A percentile compares a stretch with the other conserved stretches of the same genome.
These are phyloP conservation scores for Pythium chondricola DNA, from an alignment of 352 stramenopile genomes.

Conservation along the genomic window DNA sequence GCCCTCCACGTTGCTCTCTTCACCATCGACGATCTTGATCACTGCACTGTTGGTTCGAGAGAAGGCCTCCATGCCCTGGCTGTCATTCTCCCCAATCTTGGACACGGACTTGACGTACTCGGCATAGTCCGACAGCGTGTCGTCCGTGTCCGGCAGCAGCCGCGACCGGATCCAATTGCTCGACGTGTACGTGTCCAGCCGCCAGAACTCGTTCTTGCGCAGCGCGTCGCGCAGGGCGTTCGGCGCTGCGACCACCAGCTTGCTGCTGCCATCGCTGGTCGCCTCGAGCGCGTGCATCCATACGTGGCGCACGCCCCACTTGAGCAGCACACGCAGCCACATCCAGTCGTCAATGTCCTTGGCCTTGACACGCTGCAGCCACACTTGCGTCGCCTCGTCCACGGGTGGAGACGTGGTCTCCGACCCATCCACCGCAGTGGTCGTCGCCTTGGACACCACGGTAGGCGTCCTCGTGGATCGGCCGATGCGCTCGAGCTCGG, in stretches of 20 bases:
- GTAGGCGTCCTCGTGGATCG: slow-evolving; percentile 41
- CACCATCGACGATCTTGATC: slow-evolving; percentile 16
- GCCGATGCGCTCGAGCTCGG: slow-evolving; percentile 61
- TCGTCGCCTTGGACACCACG: background rate
- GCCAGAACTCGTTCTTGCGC: slow-evolving; percentile 69
- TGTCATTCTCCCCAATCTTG: background rate
- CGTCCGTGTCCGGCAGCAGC: slow-evolving; percentile 72
- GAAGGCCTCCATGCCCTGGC: slow-evolving; percentile 13
- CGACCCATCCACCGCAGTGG: background rate
- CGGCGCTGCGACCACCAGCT: slow-evolving; percentile 8
- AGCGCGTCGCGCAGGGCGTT: slow-evolving; percentile 17
- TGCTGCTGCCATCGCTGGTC: slow-evolving; percentile 1
- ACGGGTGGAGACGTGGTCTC: background rate
- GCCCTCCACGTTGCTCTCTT: background rate
- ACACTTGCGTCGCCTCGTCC: slow-evolving; percentile 33
- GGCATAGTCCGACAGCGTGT: slow-evolving; percentile 45
- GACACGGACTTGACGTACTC: slow-evolving; percentile 28
- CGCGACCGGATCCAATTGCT: slow-evolving; percentile 84
- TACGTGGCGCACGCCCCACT: slow-evolving; percentile 77
- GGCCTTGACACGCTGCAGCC: slow-evolving; percentile 75
- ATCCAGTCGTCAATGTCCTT: slow-evolving; percentile 87
- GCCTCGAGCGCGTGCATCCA: slow-evolving; percentile 30
- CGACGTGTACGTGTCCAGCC: slow-evolving; percentile 79
- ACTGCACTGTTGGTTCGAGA: slow-evolving; percentile 7
- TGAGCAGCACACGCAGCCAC: slow-evolving; percentile 66